Conservation (phyloP, 495 filamentous ascomycete species). For the Astrothelium macrocarpum region DNA sequence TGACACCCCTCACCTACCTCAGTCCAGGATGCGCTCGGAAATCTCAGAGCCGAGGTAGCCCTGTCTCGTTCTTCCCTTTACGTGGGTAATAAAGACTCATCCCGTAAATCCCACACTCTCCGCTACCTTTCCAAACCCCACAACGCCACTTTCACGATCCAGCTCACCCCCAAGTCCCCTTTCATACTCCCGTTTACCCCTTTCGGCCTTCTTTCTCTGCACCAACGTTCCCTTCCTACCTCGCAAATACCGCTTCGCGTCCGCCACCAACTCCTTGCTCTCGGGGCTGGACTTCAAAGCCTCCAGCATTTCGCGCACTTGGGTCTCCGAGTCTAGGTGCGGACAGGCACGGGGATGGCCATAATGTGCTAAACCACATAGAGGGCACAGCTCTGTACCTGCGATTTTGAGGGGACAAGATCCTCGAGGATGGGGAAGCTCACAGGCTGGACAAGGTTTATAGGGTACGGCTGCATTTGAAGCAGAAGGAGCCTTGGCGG, state of each 20-base stretch:
- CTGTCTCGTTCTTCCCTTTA: not conserved
- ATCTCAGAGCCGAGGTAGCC: no score
- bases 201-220: slow-evolving; percentile 34
- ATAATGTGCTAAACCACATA: slow-evolving; percentile 61
- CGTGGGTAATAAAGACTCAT: not conserved
- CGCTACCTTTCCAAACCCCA: not conserved
- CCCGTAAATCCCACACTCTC: not conserved
- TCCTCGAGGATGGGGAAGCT: slow-evolving; percentile 42
- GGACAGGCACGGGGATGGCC: slow-evolving; percentile 49
- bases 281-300: slow-evolving; percentile 51
- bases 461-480: slow-evolving; percentile 10
- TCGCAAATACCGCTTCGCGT: slow-evolving; percentile 46
- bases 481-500: not conserved
- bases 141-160: not conserved
- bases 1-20: no score
- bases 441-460: slow-evolving; percentile 45
- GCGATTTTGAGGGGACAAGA: slow-evolving; percentile 51
- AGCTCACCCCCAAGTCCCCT: not conserved
- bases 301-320: slow-evolving; percentile 50
- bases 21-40: no score
- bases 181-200: slow-evolving; percentile 18
- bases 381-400: slow-evolving; percentile 52
- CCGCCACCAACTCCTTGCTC: slow-evolving; percentile 38
- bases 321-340: slow-evolving; percentile 46
- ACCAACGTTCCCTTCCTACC: slow-evolving; percentile 46